Evolutionary conservation across 441 rosid species (phyloP).

Genomic region (Kokia cookei): DNA sequence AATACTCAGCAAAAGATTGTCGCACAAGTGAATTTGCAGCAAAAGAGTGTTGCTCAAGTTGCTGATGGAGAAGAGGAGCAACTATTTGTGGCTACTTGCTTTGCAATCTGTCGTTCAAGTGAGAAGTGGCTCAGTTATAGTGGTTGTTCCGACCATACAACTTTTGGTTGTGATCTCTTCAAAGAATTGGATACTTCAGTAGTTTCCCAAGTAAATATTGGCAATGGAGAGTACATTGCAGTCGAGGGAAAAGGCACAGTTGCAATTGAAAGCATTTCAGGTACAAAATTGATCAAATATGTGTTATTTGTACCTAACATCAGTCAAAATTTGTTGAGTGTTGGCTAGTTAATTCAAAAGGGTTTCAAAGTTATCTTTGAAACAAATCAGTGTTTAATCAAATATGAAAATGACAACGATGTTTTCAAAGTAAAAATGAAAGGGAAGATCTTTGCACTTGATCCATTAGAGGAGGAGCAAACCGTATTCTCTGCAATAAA

Average conservation of each 20-base stretch:
- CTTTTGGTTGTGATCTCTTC: background rate
- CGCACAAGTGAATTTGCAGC: background rate
- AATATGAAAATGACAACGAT: background rate
- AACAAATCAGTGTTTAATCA: background rate
- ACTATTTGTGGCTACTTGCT: background rate
- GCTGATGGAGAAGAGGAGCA: background rate
- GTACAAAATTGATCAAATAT: background rate
- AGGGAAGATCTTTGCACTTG: background rate
- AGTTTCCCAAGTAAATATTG: background rate
- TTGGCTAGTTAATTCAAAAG: no score
- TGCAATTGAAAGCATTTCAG: background rate
- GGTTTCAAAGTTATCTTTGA: background rate
- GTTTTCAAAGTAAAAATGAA: background rate
- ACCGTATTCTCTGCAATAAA: background rate
- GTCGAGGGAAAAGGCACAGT: background rate
- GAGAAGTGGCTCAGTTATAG: background rate
- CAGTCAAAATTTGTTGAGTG: no score
- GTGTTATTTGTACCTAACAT: background rate
- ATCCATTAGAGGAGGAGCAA: background rate
- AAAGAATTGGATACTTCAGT: background rate
- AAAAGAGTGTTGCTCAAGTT: background rate
- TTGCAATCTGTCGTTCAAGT: background rate
- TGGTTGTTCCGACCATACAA: background rate
- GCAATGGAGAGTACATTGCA: background rate
- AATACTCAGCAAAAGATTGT: background rate